Evolutionary conservation across 805 yeast genomes (phyloP).

Genomic region (Yarrowia yakushimensis): DNA sequence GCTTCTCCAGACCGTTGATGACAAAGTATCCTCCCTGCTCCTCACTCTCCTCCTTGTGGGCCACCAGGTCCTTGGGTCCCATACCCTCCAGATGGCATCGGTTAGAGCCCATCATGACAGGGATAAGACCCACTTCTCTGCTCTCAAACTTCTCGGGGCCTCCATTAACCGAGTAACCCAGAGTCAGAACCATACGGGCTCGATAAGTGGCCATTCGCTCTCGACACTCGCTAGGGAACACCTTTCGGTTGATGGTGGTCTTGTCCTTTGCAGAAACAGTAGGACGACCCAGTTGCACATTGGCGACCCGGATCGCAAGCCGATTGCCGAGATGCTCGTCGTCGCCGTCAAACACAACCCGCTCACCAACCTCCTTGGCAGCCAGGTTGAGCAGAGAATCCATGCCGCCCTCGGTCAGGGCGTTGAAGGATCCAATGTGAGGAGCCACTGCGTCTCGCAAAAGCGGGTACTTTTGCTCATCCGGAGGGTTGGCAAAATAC

Average conservation of each 20-base stretch:
- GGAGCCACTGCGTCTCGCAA: conserved; percentile 89
- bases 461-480: conserved; percentile 74
- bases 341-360: conserved; percentile 77
- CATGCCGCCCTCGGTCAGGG: conserved; percentile 76
- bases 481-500: conserved; percentile 87
- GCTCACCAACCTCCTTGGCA: conserved; percentile 82
- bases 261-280: conserved; percentile 69
- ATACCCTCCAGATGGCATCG: conserved; percentile 85
- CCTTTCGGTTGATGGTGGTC: conserved; percentile 69
- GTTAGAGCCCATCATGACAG: conserved; percentile 86
- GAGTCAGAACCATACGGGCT: conserved; percentile 71
- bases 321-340: conserved; percentile 78
- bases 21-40: conserved; percentile 96
- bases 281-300: conserved; percentile 84
- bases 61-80: conserved; percentile 78
- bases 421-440: conserved; percentile 94
- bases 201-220: conserved; percentile 83
- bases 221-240: conserved; percentile 83
- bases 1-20: conserved; percentile 94
- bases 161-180: conserved; percentile 83
- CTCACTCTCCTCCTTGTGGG: conserved; percentile 82
- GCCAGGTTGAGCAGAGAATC: conserved; percentile 85
- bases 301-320: conserved; percentile 74
- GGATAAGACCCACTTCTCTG: conserved; percentile 88
- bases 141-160: conserved; percentile 76